Evolutionary conservation across 495 filamentous ascomycete species (phyloP).

Genomic region (Articulospora tetracladia): DNA sequence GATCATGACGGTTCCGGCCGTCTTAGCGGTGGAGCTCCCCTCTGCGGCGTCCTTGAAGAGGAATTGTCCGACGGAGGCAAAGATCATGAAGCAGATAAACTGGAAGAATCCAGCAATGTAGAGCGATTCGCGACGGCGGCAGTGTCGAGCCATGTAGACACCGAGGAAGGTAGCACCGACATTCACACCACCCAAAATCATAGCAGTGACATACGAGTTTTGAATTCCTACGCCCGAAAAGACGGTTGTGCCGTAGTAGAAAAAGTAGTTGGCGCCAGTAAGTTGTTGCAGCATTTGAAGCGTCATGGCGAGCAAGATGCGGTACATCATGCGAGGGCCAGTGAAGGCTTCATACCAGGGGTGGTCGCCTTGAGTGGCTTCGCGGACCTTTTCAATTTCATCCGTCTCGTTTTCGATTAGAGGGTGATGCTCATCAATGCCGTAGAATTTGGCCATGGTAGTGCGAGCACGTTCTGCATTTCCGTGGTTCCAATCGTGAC

Average conservation of each 20-base stretch:
- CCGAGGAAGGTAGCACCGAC: slow-evolving; percentile 62
- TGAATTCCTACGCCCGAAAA: slow-evolving; percentile 60
- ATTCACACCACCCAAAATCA: slow-evolving; percentile 69
- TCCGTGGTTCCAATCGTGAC: slow-evolving; percentile 62
- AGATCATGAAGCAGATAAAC: slow-evolving; percentile 68
- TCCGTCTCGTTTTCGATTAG: slow-evolving; percentile 65
- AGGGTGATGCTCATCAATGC: slow-evolving; percentile 61
- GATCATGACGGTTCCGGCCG: slow-evolving; percentile 67
- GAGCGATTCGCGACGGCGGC: slow-evolving; percentile 62
- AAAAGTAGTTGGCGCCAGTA: slow-evolving; percentile 56
- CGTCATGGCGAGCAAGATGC: slow-evolving; percentile 62
- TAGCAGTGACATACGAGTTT: slow-evolving; percentile 63
- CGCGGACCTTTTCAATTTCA: slow-evolving; percentile 65
- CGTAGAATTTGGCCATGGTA: slow-evolving; percentile 71
- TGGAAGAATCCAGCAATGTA: slow-evolving; percentile 66
- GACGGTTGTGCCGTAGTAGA: slow-evolving; percentile 51
- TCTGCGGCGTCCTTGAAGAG: slow-evolving; percentile 44
- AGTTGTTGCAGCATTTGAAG: slow-evolving; percentile 71
- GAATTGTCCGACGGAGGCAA: slow-evolving; percentile 62
- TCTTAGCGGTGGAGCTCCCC: slow-evolving; percentile 39
- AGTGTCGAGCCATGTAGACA: slow-evolving; percentile 65
- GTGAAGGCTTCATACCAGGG: slow-evolving; percentile 65
- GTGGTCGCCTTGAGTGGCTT: slow-evolving; percentile 48
- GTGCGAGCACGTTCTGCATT: slow-evolving; percentile 57
- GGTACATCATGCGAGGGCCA: slow-evolving; percentile 69